phyloP scores from a whole-genome alignment of 1,284 basidiomycete species.

The Pseudozyma tsukubaensis region DNA sequence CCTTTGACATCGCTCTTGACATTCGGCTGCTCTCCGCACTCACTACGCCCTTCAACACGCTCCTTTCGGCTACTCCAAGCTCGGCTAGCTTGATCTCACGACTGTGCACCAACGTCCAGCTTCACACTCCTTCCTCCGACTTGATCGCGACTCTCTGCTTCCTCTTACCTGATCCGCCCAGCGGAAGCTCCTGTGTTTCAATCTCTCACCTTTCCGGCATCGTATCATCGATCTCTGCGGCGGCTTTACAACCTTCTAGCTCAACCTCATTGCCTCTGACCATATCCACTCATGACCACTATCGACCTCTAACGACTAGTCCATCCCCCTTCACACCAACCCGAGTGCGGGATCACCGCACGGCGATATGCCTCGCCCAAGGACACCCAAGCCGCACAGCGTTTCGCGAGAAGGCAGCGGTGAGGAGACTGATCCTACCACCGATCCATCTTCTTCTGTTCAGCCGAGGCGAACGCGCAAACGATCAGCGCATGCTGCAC shows the following conservation, averaged over 20 bases:
- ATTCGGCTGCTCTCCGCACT: background rate
- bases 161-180: too few species aligned
- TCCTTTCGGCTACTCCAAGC: too few species aligned
- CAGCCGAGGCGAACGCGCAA: conserved; percentile 31
- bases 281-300: conserved; percentile 6
- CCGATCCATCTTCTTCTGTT: conserved; percentile 12
- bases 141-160: too few species aligned
- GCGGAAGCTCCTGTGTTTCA: too few species aligned
- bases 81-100: too few species aligned
- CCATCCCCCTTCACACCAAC: background rate
- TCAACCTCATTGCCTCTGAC: background rate
- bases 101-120: too few species aligned
- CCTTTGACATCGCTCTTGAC: background rate
- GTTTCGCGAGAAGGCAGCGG: conserved; percentile 24
- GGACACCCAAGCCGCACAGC: conserved; percentile 9
- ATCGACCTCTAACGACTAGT: background rate
- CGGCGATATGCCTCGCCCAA: conserved; percentile 23
- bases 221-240: too few species aligned
- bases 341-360: background rate
- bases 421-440: conserved; percentile 27
- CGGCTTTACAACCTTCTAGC: too few species aligned
- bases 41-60: background rate
- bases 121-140: too few species aligned
- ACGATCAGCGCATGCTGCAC: conserved; percentile 25
- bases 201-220: too few species aligned